phyloP scores from a whole-genome alignment of 2,329 filamentous ascomycete species.

The Juglanconis oblonga region DNA sequence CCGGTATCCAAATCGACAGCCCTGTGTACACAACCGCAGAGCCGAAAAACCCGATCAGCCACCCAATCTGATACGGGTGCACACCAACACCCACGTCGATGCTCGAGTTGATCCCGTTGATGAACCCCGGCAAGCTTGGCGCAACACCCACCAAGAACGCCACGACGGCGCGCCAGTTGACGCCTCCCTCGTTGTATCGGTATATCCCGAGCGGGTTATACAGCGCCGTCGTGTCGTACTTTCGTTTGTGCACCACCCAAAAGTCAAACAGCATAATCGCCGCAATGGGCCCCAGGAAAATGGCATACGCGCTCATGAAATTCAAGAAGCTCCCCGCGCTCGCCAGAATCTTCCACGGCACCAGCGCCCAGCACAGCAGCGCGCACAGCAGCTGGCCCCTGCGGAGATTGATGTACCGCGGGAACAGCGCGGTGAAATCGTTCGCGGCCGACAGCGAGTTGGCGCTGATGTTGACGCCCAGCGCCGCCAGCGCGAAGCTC shows the following conservation, averaged over 20 bases:
- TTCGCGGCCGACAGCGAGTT: conserved; percentile 53
- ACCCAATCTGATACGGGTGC: conserved; percentile 15
- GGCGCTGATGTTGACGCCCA: conserved; percentile 51
- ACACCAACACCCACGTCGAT: conserved; percentile 13
- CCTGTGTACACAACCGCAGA: conserved; percentile 9
- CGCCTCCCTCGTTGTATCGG: conserved; percentile 26
- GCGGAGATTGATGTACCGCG: conserved; percentile 50
- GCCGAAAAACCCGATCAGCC: conserved; percentile 14
- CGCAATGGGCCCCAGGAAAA: conserved; percentile 30
- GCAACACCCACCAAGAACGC: conserved; percentile 4
- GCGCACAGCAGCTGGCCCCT: conserved; percentile 42
- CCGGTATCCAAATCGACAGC: conserved; percentile 3
- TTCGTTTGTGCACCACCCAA: conserved; percentile 28
- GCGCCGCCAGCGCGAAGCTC: conserved; percentile 35
- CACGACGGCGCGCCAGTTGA: conserved; percentile 32
- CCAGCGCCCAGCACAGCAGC: conserved; percentile 38
- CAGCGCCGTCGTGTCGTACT: conserved; percentile 34
- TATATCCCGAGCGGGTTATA: conserved; percentile 36
- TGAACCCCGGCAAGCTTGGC: background rate
- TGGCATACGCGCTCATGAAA: conserved; percentile 35
- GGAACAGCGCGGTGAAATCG: conserved; percentile 48
- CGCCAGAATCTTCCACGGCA: conserved; percentile 18
- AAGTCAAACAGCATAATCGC: conserved; percentile 24
- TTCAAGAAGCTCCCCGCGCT: conserved; percentile 16
- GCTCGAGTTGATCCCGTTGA: conserved; percentile 13